Percentiles rank a stretch among this genome's conserved stretches.
Conservation (phyloP, 23 red algal genomes). For the Gracilaria caudata region DNA sequence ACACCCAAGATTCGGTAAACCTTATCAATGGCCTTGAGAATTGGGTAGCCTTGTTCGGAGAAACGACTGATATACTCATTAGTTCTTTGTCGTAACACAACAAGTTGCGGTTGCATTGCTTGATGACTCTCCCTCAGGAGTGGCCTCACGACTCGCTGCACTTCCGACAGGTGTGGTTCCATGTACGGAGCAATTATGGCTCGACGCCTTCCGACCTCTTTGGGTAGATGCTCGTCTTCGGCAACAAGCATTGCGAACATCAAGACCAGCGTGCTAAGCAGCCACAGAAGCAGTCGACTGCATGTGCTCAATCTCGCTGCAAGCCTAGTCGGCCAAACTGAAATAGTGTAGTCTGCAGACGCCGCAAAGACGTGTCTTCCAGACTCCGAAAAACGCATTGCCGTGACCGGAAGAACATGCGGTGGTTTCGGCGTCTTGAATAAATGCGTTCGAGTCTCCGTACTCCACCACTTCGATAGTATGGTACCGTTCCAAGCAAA, state of each 20-base stretch:
- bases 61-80: neutral
- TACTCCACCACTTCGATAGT: slow-evolving; percentile 48
- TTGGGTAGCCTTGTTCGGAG: neutral
- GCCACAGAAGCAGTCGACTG: neutral
- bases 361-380: slow-evolving; percentile 41
- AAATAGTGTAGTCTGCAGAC: slow-evolving; percentile 67
- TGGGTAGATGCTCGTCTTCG: slow-evolving; percentile 4
- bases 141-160: slow-evolving; percentile 6
- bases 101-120: neutral
- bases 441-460: slow-evolving; percentile 19
- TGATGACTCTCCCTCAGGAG: neutral
- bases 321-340: slow-evolving; percentile 26
- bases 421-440: slow-evolving; percentile 32
- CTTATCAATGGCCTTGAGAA: neutral
- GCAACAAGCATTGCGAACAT: neutral
- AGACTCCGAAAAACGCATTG: slow-evolving; percentile 34
- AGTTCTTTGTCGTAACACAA: neutral
- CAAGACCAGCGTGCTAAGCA: neutral
- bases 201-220: neutral
- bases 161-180: slow-evolving; percentile 26
- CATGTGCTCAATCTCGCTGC: neutral
- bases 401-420: slow-evolving; percentile 57
- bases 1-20: neutral
- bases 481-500: slow-evolving; percentile 57
- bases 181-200: neutral